Conservation (phyloP, 306 rosid genomes). For the Vachellia pachyceras region DNA sequence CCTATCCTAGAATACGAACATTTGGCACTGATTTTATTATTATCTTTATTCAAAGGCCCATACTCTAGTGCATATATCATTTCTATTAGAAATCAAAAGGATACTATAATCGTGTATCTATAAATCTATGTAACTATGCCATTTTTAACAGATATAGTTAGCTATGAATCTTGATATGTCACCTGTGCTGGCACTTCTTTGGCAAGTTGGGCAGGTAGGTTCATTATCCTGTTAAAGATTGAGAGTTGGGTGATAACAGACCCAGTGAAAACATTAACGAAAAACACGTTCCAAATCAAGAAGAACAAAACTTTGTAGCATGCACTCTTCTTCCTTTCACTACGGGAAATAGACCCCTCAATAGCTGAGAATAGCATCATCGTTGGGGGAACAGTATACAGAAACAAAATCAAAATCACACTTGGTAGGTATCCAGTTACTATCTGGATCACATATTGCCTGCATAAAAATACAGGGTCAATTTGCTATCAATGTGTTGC, state of each 20-base stretch:
- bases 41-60: neutral
- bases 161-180: conserved; percentile 32
- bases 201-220: conserved; percentile 79
- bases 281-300: conserved; percentile 96
- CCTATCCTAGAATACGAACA: neutral
- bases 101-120: neutral
- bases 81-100: neutral
- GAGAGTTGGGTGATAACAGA: conserved; percentile 66
- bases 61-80: neutral
- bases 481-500: conserved; percentile 13
- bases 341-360: conserved; percentile 91
- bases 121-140: conserved; percentile 6
- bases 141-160: conserved; percentile 26
- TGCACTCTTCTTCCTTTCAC: conserved; percentile 88
- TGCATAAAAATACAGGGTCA: conserved; percentile 43
- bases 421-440: conserved; percentile 96
- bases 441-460: conserved; percentile 69
- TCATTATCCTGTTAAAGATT: conserved; percentile 71
- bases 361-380: conserved; percentile 79
- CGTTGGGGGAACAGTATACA: conserved; percentile 71
- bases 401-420: conserved; percentile 72
- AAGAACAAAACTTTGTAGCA: conserved; percentile 85
- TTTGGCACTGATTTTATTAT: neutral
- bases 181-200: conserved; percentile 92
- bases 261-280: conserved; percentile 85